These are phyloP conservation scores for Leccinellum albellum DNA, from an alignment of 768 basidiomycete species.

Conservation along the genomic window DNA sequence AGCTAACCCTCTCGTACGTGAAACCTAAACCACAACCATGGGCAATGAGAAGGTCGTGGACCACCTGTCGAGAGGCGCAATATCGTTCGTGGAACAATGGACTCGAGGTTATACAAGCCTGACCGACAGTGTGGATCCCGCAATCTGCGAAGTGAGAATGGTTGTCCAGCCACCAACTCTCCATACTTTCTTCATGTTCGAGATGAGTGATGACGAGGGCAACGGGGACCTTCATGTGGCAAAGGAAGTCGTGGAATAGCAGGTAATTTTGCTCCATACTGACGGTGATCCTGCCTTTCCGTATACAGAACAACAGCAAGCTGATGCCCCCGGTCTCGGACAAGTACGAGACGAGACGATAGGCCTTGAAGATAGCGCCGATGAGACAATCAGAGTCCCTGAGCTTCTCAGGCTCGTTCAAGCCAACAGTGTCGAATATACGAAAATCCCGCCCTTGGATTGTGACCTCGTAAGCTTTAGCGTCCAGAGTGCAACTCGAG, in stretches of 20 bases:
- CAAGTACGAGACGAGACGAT: constrained; percentile 33
- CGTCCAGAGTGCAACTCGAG: constrained; percentile 34
- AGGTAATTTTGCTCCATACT: constrained; percentile 29
- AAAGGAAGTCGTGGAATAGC: constrained; percentile 33
- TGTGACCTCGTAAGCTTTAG: constrained; percentile 23
- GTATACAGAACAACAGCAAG: constrained; percentile 40
- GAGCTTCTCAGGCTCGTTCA: constrained; percentile 28
- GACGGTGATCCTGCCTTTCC: constrained; percentile 29
- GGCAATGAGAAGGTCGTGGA: constrained; percentile 20
- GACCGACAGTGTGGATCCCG: constrained; percentile 23
- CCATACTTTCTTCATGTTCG: constrained; percentile 35
- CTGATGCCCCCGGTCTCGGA: constrained; percentile 33
- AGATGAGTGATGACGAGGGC: constrained; percentile 34
- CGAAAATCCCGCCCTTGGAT: constrained; percentile 18
- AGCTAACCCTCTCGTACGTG: constrained; percentile 22
- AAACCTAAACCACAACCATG: constrained; percentile 18
- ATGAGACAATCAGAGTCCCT: constrained; percentile 25
- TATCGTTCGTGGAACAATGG: constrained; percentile 27
- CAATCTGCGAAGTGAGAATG: constrained; percentile 15
- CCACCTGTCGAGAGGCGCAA: constrained; percentile 16
- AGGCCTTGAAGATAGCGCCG: constrained; percentile 31
- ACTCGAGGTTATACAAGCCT: constrained; percentile 35
- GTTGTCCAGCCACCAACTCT: constrained; percentile 34
- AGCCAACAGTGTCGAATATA: constrained; percentile 35
- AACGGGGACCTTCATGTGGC: constrained; percentile 30